Evolutionary conservation across 1,284 basidiomycete species (phyloP).

Genomic region (Ceratobasidium sp.): DNA sequence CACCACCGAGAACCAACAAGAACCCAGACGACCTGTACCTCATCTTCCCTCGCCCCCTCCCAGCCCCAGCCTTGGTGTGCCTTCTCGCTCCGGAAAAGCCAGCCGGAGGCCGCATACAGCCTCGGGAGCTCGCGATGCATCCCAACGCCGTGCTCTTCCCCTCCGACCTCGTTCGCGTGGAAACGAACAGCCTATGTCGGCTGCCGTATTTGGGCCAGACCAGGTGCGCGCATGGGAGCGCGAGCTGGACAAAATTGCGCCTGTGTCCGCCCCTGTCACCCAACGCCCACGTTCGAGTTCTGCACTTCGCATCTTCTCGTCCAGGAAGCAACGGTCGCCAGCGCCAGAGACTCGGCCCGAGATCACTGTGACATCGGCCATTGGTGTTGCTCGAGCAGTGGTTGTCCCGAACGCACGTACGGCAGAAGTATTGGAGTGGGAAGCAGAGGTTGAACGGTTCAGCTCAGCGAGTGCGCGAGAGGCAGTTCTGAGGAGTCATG

Average conservation of each 20-base stretch:
- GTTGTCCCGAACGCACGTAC: not conserved
- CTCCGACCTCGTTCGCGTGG: slow-evolving; percentile 33
- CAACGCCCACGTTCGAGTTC: slow-evolving; percentile 31
- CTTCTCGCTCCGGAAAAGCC: slow-evolving; percentile 17
- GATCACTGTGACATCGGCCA: not conserved
- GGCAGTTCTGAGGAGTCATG: slow-evolving; percentile 20
- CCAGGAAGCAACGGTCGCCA: slow-evolving; percentile 29
- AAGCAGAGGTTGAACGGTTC: slow-evolving; percentile 36
- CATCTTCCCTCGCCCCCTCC: slow-evolving; percentile 37
- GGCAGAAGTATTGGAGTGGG: slow-evolving; percentile 36
- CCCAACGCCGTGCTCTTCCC: slow-evolving; percentile 24
- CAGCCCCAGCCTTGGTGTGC: slow-evolving; percentile 17
- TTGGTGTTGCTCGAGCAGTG: slow-evolving; percentile 14
- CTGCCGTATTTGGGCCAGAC: slow-evolving; percentile 37
- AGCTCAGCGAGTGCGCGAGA: slow-evolving; percentile 32
- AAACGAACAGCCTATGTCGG: slow-evolving; percentile 7
- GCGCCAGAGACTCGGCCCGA: slow-evolving; percentile 16
- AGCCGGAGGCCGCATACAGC: slow-evolving; percentile 35
- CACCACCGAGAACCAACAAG: slow-evolving; percentile 12
- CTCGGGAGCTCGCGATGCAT: slow-evolving; percentile 23
- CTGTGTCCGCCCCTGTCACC: too few species aligned
- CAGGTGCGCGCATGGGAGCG: slow-evolving; percentile 74
- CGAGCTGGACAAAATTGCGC: slow-evolving; percentile 73
- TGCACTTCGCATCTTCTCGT: slow-evolving; percentile 21
- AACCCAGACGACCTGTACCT: slow-evolving; percentile 2